These are phyloP conservation scores for Agaricus subrufescens DNA, from an alignment of 768 basidiomycete species.

Conservation along the genomic window DNA sequence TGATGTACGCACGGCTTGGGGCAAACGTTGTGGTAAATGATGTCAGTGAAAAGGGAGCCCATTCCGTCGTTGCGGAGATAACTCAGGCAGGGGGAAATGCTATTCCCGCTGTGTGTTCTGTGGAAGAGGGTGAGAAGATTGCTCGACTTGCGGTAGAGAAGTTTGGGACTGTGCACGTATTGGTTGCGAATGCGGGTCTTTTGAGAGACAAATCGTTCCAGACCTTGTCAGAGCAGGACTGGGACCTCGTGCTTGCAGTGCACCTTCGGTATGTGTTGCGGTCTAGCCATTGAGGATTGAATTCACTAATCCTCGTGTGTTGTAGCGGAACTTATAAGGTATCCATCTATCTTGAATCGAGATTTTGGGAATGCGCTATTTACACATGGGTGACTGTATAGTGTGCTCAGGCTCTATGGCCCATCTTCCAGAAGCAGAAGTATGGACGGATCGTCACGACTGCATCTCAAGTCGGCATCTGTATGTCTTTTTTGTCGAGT, in stretches of 20 bases:
- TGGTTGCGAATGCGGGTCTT: conserved; percentile 92
- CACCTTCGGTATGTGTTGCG: conserved; percentile 57
- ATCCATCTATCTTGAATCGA: not conserved
- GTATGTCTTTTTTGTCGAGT: conserved; percentile 42
- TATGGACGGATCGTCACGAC: conserved; percentile 95
- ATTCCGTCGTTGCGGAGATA: conserved; percentile 83
- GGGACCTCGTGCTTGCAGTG: conserved; percentile 88
- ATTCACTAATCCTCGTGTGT: conserved; percentile 2
- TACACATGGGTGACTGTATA: conserved; percentile 31
- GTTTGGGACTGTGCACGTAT: conserved; percentile 84
- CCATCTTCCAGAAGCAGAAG: conserved; percentile 93
- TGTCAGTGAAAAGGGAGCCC: conserved; percentile 81
- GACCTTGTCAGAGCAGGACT: conserved; percentile 86
- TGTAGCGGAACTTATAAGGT: conserved; percentile 84
- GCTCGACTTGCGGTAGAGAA: conserved; percentile 83
- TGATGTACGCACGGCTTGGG: conserved; percentile 89
- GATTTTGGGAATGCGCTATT: not conserved
- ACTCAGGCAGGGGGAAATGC: conserved; percentile 88
- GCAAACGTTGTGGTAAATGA: conserved; percentile 98
- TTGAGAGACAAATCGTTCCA: conserved; percentile 90
- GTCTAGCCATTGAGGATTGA: not conserved
- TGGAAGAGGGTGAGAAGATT: conserved; percentile 87
- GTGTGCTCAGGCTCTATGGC: conserved; percentile 96
- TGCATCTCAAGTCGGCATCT: conserved; percentile 89
- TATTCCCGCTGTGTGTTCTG: conserved; percentile 74